Evolutionary conservation across 805 yeast genomes (phyloP), one percentile per base, ranked within the genome.

Genomic region (Wickerhamiella nectarea): DNA sequence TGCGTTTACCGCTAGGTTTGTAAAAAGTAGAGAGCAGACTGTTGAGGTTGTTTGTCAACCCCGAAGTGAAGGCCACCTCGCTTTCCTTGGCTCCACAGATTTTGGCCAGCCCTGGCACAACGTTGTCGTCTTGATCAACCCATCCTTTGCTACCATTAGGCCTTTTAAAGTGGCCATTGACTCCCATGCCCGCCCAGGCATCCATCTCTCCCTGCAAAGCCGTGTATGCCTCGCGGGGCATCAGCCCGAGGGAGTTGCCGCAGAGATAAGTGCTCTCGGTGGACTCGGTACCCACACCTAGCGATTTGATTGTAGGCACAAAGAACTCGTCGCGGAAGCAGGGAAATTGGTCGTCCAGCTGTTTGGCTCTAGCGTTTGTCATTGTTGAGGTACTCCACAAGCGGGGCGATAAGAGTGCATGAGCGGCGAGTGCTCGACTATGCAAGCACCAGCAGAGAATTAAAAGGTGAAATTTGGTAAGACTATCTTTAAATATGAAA

Each of bases 241-340:
- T 81, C 47, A 87, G 63, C 0, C 97, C 97, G 6, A 87, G 72
- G n/a, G 95, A 84, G 64, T 87, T 89, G 2, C 97, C 97, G 62
- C 95, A 85, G 38, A 87, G 66, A 57, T 87, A 89, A 18, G 71
- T 66, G 10, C 72, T 65, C 7, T 52, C 48, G 21, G 53, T 50
- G 10, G 47, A 38, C 3, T 12, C 18, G 7, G 37, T 28, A 44
- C 34, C 56, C 21, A 76, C 56, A 0, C 81, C 87, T 50, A 82
- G 60, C 0, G 84, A 69, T 41, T 60, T 56, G 49, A 76, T 69
- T 0, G 91, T 80, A 6, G 95, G 95, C 29, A 80, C 61, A 22
- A 62, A 67, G 56, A 84, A 83, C 41, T 69, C 64, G 10, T 67
- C 66, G 4, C 63, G 54, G 44, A 67, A 60, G 1, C 66, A 56